A percentile compares a stretch with the other conserved stretches of the same genome.
Evolutionary conservation across 805 yeast species (phyloP).

Genomic region (Schizosaccharomyces octosporus): DNA sequence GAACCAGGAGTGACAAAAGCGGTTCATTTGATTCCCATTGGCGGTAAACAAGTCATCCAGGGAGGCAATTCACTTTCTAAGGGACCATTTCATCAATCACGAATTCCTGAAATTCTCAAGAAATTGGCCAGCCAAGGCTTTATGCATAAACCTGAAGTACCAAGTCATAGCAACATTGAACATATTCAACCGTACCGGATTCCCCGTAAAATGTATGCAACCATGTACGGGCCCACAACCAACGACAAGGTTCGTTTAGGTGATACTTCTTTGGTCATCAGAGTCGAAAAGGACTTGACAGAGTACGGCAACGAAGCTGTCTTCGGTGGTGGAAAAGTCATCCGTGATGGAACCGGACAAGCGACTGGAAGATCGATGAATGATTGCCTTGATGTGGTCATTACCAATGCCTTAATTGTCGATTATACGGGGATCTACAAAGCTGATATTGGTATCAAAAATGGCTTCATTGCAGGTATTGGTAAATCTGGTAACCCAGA

Average conservation of each 20-base stretch:
- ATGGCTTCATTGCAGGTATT: background rate
- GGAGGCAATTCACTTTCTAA: conserved; percentile 2
- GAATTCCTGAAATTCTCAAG: background rate
- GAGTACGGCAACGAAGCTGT: background rate
- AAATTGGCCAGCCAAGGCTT: background rate
- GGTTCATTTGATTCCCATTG: background rate
- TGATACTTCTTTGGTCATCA: background rate
- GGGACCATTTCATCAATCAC: background rate
- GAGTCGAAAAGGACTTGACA: conserved; percentile 1
- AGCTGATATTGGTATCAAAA: conserved; percentile 3
- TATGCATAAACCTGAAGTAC: background rate
- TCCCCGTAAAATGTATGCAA: background rate
- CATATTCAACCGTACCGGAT: background rate
- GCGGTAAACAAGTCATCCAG: background rate
- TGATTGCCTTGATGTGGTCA: background rate
- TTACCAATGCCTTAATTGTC: conserved; percentile 1
- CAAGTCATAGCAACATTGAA: background rate
- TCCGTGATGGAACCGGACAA: conserved; percentile 3
- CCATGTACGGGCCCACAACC: conserved; percentile 3
- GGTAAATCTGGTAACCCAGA: conserved; percentile 3
- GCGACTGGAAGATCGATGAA: background rate
- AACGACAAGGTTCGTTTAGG: conserved; percentile 1
- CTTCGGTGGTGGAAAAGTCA: conserved; percentile 3
- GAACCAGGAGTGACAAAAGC: conserved; percentile 1
- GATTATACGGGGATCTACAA: conserved; percentile 3